phyloP scores from a whole-genome alignment of 73 alveolate genomes.

The Paramecium sonneborni region DNA sequence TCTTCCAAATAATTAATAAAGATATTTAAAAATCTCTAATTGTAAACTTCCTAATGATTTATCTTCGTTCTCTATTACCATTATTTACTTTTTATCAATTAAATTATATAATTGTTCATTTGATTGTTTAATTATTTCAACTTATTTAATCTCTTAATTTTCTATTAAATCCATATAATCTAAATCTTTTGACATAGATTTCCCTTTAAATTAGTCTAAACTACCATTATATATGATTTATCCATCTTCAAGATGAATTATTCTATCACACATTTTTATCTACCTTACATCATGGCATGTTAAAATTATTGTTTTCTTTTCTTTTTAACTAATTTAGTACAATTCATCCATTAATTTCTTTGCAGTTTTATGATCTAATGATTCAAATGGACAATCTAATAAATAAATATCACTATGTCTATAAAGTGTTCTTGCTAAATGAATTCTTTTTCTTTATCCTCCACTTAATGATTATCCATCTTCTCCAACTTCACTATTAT shows the following conservation, averaged over 20 bases:
- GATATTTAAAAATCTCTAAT: background rate
- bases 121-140: background rate
- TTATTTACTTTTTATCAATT: background rate
- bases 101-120: background rate
- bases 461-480: conserved; percentile 82
- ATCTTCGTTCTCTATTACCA: background rate
- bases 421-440: conserved; percentile 69
- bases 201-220: conserved; percentile 62
- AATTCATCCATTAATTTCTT: conserved; percentile 73
- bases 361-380: conserved; percentile 79
- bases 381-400: conserved; percentile 93
- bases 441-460: conserved; percentile 76
- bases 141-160: background rate
- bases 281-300: conserved; percentile 89
- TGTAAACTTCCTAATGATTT: background rate
- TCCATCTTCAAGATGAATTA: conserved; percentile 79
- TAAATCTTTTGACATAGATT: background rate
- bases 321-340: conserved; percentile 69
- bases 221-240: conserved; percentile 74
- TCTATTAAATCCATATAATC: background rate
- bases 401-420: conserved; percentile 72
- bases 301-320: conserved; percentile 82
- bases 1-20: conserved; percentile 21
- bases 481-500: conserved; percentile 84
- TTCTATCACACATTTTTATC: conserved; percentile 78